These are phyloP conservation scores for Fusarium subglutinans DNA, from an alignment of 2,329 filamentous ascomycete species.

Conservation along the genomic window DNA sequence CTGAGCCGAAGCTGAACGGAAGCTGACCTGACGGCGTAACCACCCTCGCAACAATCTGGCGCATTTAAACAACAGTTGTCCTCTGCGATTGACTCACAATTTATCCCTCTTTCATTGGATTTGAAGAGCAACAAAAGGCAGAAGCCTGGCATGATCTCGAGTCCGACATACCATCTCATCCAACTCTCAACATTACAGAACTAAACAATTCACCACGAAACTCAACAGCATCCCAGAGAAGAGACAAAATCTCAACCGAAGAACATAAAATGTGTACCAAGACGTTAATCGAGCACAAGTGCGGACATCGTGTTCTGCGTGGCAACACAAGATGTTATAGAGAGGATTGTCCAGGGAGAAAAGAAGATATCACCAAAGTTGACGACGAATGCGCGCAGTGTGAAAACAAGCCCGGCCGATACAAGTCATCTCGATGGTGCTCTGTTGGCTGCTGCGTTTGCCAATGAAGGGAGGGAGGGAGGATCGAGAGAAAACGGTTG, in stretches of 20 bases:
- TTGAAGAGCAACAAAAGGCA: background rate
- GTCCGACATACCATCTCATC: background rate
- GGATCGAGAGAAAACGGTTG: background rate
- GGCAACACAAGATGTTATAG: slow-evolving; percentile 50
- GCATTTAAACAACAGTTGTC: slow-evolving; percentile 1
- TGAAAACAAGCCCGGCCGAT: slow-evolving; percentile 41
- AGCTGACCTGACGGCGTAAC: slow-evolving; percentile 6
- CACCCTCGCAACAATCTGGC: slow-evolving; percentile 5
- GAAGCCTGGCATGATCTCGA: background rate
- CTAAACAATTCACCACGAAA: background rate
- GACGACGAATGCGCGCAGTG: slow-evolving; percentile 49
- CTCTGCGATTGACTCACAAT: background rate
- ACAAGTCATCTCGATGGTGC: slow-evolving; percentile 50
- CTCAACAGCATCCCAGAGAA: background rate
- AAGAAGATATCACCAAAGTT: slow-evolving; percentile 45
- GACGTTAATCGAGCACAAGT: slow-evolving; percentile 48
- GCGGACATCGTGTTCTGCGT: slow-evolving; percentile 48
- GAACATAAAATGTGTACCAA: slow-evolving; percentile 47
- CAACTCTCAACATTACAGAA: background rate
- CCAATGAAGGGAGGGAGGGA: slow-evolving; percentile 25
- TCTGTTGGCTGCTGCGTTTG: slow-evolving; percentile 48
- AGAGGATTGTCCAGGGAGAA: slow-evolving; percentile 44
- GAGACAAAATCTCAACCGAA: background rate
- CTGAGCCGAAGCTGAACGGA: background rate
- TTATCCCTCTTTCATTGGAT: background rate